These are phyloP conservation scores for Cladophialophora bantiana DNA, from an alignment of 2,329 filamentous ascomycete genomes.

Conservation along the genomic window DNA sequence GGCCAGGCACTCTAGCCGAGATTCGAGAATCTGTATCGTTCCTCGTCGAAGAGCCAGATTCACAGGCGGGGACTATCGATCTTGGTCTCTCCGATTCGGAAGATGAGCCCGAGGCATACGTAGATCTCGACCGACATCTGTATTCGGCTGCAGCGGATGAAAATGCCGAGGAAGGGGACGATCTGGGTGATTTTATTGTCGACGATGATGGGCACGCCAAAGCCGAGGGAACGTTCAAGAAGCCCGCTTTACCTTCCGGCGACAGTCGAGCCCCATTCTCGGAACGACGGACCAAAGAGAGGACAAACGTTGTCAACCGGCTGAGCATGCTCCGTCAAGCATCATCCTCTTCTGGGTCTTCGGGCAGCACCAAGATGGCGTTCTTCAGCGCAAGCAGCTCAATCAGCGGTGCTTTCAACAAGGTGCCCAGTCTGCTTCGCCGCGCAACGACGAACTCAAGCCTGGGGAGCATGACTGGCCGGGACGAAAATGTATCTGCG, in stretches of 20 bases:
- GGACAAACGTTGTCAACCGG: conserved; percentile 53
- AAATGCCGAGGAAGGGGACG: conserved; percentile 57
- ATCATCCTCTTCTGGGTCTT: conserved; percentile 48
- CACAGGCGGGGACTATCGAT: conserved; percentile 50
- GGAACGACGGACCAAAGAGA: conserved; percentile 45
- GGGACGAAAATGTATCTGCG: conserved; percentile 37
- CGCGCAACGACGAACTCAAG: conserved; percentile 41
- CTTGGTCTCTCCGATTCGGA: conserved; percentile 58
- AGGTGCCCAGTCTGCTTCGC: conserved; percentile 37
- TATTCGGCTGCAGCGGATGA: conserved; percentile 63
- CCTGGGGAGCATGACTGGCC: conserved; percentile 30
- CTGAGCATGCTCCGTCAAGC: conserved; percentile 54
- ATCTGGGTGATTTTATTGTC: conserved; percentile 41
- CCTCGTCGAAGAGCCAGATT: conserved; percentile 71
- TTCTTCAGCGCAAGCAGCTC: conserved; percentile 35
- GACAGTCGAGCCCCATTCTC: conserved; percentile 40
- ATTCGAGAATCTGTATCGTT: conserved; percentile 84
- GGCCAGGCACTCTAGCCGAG: conserved; percentile 77
- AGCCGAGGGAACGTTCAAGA: conserved; percentile 40
- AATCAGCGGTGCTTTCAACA: conserved; percentile 29
- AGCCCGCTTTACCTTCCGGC: conserved; percentile 37
- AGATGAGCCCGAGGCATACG: conserved; percentile 48
- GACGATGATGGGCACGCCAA: conserved; percentile 43
- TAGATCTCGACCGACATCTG: conserved; percentile 54
- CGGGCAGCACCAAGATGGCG: conserved; percentile 35